A percentile compares a stretch with the other conserved stretches of the same genome.
These are phyloP conservation scores for Candida mesenterica DNA, from an alignment of 1,139 yeast genomes.

Conservation along the genomic window DNA sequence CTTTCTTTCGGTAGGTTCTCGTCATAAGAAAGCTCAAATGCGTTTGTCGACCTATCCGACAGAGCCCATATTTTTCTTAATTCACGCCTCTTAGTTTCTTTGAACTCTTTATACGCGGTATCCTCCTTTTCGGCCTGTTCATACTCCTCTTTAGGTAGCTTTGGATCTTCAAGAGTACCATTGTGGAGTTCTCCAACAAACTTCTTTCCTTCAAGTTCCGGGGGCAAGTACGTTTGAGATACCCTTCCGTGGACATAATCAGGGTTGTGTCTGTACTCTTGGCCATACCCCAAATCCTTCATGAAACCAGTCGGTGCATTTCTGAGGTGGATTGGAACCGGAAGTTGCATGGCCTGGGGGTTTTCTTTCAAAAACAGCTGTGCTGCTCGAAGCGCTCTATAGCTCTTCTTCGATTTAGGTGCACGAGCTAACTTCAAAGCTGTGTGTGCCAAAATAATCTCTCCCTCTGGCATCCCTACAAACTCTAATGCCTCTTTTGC, in stretches of 20 bases:
- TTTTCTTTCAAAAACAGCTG: slow-evolving; percentile 56
- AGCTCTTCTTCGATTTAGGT: slow-evolving; percentile 79
- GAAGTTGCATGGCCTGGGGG: slow-evolving; percentile 61
- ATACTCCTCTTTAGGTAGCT: slow-evolving; percentile 23
- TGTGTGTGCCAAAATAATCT: slow-evolving; percentile 85
- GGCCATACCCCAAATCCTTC: slow-evolving; percentile 84
- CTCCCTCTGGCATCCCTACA: slow-evolving; percentile 97
- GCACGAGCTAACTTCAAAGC: slow-evolving; percentile 86
- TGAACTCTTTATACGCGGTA: slow-evolving; percentile 29
- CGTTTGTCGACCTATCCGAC: slow-evolving; percentile 4
- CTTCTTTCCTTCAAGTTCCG: slow-evolving; percentile 32
- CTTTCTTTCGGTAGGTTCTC: slow-evolving; percentile 37
- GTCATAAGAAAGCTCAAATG: slow-evolving; percentile 27
- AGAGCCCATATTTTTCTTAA: slow-evolving; percentile 6
- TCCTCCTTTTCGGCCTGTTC: slow-evolving; percentile 22
- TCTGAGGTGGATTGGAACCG: slow-evolving; percentile 77
- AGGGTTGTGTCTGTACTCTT: slow-evolving; percentile 87
- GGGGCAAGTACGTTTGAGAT: slow-evolving; percentile 68
- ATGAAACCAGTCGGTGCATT: slow-evolving; percentile 92
- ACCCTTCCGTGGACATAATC: slow-evolving; percentile 69
- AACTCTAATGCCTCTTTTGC: slow-evolving; percentile 85
- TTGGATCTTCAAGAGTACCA: slow-evolving; percentile 29
- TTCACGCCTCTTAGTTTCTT: slow-evolving; percentile 14
- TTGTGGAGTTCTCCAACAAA: slow-evolving; percentile 43
- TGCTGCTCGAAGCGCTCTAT: slow-evolving; percentile 71